These are phyloP conservation scores for Steccherinum ochraceum DNA, from an alignment of 768 basidiomycete genomes.

Conservation along the genomic window DNA sequence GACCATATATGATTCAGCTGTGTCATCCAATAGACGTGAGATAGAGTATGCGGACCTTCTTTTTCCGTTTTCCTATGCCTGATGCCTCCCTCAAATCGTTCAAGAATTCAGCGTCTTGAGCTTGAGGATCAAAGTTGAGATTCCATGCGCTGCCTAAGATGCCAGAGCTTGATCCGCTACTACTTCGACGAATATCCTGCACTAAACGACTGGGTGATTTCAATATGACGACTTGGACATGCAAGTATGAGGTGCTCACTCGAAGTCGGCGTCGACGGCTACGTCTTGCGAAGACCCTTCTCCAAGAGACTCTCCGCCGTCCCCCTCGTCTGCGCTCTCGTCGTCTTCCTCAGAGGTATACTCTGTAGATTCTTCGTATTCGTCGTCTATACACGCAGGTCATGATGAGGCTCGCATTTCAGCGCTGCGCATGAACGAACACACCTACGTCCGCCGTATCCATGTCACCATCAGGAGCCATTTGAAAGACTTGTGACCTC, in stretches of 20 bases:
- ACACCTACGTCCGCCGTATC: no score
- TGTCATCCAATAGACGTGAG: no score
- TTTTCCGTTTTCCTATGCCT: constrained; percentile 51
- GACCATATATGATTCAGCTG: constrained; percentile 1
- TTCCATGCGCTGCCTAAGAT: constrained; percentile 69
- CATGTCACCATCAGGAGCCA: no score
- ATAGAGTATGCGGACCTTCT: constrained; percentile 26
- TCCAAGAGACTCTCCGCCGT: background rate
- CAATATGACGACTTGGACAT: constrained; percentile 4
- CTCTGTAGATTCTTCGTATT: no score
- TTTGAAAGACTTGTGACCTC: no score
- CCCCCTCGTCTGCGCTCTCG: no score
- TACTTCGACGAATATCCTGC: constrained; percentile 50
- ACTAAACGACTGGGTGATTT: constrained; percentile 51
- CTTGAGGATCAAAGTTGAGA: constrained; percentile 59
- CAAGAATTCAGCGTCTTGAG: constrained; percentile 61
- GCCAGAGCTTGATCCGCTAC: constrained; percentile 33
- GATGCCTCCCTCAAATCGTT: constrained; percentile 72
- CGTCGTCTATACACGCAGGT: no score
- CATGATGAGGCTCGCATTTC: no score
- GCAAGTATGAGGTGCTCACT: constrained; percentile 23
- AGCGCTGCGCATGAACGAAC: no score
- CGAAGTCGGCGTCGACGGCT: constrained; percentile 9
- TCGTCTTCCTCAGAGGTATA: no score
- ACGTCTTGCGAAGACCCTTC: background rate